Conservation (phyloP, 352 stramenopile genomes). For the Thalassiosira mediterranea region DNA sequence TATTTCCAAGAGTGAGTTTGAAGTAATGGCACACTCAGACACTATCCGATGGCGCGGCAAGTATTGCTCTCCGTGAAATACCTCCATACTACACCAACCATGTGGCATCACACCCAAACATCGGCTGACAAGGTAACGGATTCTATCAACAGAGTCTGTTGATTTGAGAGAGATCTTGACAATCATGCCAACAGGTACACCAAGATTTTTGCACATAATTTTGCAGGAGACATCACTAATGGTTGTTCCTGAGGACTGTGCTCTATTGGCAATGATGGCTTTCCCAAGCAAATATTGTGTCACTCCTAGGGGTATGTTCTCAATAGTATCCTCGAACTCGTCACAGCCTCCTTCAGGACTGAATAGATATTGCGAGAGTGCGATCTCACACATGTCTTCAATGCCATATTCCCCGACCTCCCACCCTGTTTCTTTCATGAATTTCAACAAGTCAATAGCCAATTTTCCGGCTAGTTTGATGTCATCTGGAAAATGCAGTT, state of each 20-base stretch:
- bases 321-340: not conserved
- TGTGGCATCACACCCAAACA: conserved; percentile 1
- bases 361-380: not conserved
- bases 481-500: conserved; percentile 13
- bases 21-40: not conserved
- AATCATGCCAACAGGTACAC: not conserved
- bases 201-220: not conserved
- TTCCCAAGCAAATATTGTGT: not conserved
- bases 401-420: not conserved
- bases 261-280: not conserved
- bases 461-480: conserved; percentile 3
- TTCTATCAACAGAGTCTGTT: conserved; percentile 12
- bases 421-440: conserved; percentile 20
- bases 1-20: not conserved
- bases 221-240: not conserved
- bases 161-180: conserved; percentile 1
- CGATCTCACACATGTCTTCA: not conserved
- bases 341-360: too few species aligned
- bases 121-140: not conserved
- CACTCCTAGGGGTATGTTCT: not conserved
- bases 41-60: not conserved
- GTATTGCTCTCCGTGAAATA: not conserved
- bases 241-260: not conserved
- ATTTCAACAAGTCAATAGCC: conserved; percentile 9
- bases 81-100: not conserved